A percentile compares a stretch with the other conserved stretches of the same genome.
Evolutionary conservation across 2,329 filamentous ascomycete species (phyloP).

Genomic region (Epichloe coenophiala): DNA sequence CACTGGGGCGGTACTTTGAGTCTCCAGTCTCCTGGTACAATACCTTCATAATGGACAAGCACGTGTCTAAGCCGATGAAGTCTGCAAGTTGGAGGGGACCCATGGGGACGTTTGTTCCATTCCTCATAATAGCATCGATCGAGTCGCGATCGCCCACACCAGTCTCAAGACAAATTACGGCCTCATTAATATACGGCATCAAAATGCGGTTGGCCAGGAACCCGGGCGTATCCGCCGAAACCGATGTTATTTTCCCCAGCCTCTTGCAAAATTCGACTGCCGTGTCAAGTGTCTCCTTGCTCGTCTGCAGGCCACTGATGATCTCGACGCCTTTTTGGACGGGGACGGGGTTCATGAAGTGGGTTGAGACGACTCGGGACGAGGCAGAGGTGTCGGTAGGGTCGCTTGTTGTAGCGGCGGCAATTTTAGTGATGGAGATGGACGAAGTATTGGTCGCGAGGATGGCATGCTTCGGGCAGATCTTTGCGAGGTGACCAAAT

Average conservation of each 20-base stretch:
- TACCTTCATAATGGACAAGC: conserved; percentile 93
- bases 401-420: conserved; percentile 67
- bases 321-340: conserved; percentile 97
- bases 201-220: conserved; percentile 94
- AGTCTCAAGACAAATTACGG: conserved; percentile 89
- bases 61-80: conserved; percentile 95
- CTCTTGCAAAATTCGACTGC: conserved; percentile 75
- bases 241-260: conserved; percentile 86
- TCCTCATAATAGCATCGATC: conserved; percentile 98
- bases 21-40: conserved; percentile 84
- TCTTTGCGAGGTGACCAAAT: conserved; percentile 67
- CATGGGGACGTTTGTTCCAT: conserved; percentile 97
- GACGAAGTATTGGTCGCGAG: conserved; percentile 98
- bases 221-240: conserved; percentile 79
- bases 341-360: conserved; percentile 99
- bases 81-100: conserved; percentile 86
- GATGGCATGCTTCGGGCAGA: conserved; percentile 74
- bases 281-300: conserved; percentile 63
- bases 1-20: conserved; percentile 85
- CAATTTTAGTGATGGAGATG: conserved; percentile 93
- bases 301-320: conserved; percentile 88
- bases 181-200: conserved; percentile 99
- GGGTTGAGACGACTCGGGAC: conserved; percentile 83
- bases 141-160: conserved; percentile 78
- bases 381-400: conserved; percentile 68